Percentiles rank a stretch among this genome's conserved stretches.
These are phyloP conservation scores for Sophora flavescens DNA, from an alignment of 306 rosid species.

Conservation along the genomic window DNA sequence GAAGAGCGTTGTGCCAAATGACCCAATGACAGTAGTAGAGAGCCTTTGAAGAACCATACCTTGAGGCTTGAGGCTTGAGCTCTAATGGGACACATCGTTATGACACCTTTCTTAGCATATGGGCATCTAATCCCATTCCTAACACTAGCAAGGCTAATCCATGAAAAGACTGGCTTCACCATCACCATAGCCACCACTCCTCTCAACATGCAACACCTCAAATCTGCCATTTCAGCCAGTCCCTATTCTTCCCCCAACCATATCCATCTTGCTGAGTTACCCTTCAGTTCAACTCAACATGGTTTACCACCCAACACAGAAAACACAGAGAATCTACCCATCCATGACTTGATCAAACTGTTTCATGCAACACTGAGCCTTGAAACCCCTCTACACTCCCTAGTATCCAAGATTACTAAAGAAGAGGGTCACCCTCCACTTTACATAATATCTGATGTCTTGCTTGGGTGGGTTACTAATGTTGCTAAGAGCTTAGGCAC, in stretches of 20 bases:
- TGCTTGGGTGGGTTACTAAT: slow-evolving; percentile 63
- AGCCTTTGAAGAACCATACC: not conserved
- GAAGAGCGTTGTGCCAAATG: not conserved
- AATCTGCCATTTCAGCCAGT: slow-evolving; percentile 48
- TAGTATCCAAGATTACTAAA: slow-evolving; percentile 47
- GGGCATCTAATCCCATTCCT: slow-evolving; percentile 85
- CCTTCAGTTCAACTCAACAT: slow-evolving; percentile 51
- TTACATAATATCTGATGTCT: slow-evolving; percentile 58
- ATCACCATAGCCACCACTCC: slow-evolving; percentile 73
- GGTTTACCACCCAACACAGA: slow-evolving; percentile 68
- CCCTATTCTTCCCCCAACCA: not conserved
- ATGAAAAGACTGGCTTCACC: slow-evolving; percentile 47
- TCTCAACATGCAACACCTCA: slow-evolving; percentile 68
- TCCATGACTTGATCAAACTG: slow-evolving; percentile 30
- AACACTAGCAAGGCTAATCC: slow-evolving; percentile 65
- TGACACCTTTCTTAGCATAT: slow-evolving; percentile 77
- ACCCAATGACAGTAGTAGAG: too few relatives aligned
- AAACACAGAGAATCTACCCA: slow-evolving; percentile 67
- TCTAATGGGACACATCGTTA: slow-evolving; percentile 60
- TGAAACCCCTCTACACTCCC: slow-evolving; percentile 53
- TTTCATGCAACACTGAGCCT: slow-evolving; percentile 56
- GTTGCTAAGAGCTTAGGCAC: slow-evolving; percentile 58
- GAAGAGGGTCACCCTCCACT: slow-evolving; percentile 60
- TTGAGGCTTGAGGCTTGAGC: not conserved
- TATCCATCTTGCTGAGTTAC: slow-evolving; percentile 58